Base-by-base conservation (phyloP, 169 alveolate genomes). In the Eimeria acervulina region DNA sequence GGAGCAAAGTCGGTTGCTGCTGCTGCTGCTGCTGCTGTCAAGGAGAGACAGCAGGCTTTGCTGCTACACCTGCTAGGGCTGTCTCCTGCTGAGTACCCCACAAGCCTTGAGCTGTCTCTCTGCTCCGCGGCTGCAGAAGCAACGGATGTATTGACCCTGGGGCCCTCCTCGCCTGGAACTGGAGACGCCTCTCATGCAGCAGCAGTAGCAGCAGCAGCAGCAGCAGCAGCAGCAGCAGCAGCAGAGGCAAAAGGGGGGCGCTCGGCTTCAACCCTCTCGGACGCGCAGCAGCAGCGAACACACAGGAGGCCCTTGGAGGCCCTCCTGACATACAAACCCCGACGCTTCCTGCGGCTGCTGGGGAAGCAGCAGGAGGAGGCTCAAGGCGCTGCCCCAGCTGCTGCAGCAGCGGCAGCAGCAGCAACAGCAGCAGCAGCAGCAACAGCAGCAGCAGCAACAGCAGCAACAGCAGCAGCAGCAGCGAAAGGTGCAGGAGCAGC, bases 1-100 rank as follows among this genome's bases (percentile, higher is more conserved):
- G 90, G n/a, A 44, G 68, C 90, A 10, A 76, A 3, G 61, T 55
- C 15, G n/a, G 87, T 38, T 76, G 87, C 87, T 76, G 87, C 87
- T 38, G 87, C 87, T 3, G 68, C 70, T 42, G 90, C 90, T 44
- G 90, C 90, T 42, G 90, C 90, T 81, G 90, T 81, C 15, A 21
- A n/a, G 17, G 90, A 81, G 70, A 23, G 90, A 33, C 90, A 81
- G 90, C 90, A 81, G 38, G 90, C 90, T 72, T 81, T 81, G 44
- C 70, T 81, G 38, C 38, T 47, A 26, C 63, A 44, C 72, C 70
- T 81, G 2, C 42, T 81, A 42, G 90, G 70, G 23, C 33, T 47
- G 12, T 44, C 33, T 33, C 38, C 42, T 2, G 10, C 70, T 8
- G 42, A 12, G 1, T 10, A 23, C 26, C 72, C 70, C 0, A 26